These are phyloP conservation scores for Coniochaeta ligniaria DNA, from an alignment of 2,329 filamentous ascomycete species.

Conservation along the genomic window DNA sequence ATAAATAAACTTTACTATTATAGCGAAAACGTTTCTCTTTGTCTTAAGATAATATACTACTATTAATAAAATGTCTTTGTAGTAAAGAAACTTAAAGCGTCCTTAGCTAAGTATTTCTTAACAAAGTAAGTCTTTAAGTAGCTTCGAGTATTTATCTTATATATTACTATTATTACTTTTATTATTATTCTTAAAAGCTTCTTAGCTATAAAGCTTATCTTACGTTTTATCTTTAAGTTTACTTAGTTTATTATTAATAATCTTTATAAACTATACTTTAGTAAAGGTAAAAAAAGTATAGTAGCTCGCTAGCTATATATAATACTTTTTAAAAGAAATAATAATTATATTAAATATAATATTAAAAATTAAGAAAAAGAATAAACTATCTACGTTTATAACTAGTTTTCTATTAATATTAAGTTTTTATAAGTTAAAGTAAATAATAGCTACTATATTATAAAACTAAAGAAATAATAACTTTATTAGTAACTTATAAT, in stretches of 20 bases:
- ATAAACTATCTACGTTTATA: slow-evolving; percentile 12
- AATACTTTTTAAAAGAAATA: slow-evolving; percentile 15
- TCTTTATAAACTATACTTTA: slow-evolving; percentile 10
- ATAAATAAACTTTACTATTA: slow-evolving; percentile 22
- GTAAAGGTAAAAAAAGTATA: slow-evolving; percentile 20
- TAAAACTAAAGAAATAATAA: slow-evolving; percentile 10
- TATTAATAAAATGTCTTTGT: slow-evolving; percentile 21
- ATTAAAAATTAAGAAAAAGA: slow-evolving; percentile 19
- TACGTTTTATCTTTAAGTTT: slow-evolving; percentile 16
- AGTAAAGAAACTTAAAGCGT: slow-evolving; percentile 19
- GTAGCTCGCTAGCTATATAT: slow-evolving; percentile 11
- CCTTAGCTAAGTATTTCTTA: slow-evolving; percentile 12
- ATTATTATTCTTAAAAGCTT: slow-evolving; percentile 10
- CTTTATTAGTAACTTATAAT: no score
- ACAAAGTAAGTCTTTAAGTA: slow-evolving; percentile 12
- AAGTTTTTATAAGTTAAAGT: slow-evolving; percentile 11
- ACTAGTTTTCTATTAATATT: slow-evolving; percentile 19
- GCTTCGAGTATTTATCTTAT: slow-evolving; percentile 12
- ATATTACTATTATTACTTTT: slow-evolving; percentile 5
- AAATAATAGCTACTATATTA: slow-evolving; percentile 11
- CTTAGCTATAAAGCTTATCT: slow-evolving; percentile 17
- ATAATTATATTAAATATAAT: slow-evolving; percentile 18
- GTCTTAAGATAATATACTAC: slow-evolving; percentile 16
- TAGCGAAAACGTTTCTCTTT: slow-evolving; percentile 11
- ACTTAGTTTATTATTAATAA: slow-evolving; percentile 13